Conservation (phyloP, 805 yeast species). For the Suhomyces vadensis region DNA sequence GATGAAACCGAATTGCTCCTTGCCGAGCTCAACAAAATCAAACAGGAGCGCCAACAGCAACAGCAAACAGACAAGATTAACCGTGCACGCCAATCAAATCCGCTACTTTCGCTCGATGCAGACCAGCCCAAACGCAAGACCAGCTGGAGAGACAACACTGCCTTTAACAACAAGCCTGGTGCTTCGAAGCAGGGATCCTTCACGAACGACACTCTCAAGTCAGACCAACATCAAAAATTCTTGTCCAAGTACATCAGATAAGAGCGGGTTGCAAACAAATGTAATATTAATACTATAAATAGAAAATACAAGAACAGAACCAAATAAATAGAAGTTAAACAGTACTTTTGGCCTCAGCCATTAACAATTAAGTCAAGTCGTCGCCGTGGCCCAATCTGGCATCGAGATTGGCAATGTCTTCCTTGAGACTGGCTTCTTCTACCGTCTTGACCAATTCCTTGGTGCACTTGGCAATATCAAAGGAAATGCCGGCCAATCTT, state of each 20-base stretch:
- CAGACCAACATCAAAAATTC: constrained; percentile 38
- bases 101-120: constrained; percentile 7
- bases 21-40: constrained; percentile 21
- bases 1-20: constrained; percentile 21
- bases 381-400: constrained; percentile 46
- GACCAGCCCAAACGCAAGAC: constrained; percentile 17
- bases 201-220: constrained; percentile 35
- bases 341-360: background rate
- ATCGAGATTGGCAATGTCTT: constrained; percentile 80
- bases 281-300: constrained; percentile 3
- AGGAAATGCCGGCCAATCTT: constrained; percentile 92
- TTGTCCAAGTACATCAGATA: constrained; percentile 35
- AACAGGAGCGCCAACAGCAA: constrained; percentile 13
- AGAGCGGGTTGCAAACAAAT: constrained; percentile 1
- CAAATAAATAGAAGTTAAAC: constrained; percentile 1
- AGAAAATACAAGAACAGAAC: constrained; percentile 5
- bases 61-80: constrained; percentile 7
- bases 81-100: constrained; percentile 12
- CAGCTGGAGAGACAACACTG: constrained; percentile 35
- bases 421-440: constrained; percentile 88
- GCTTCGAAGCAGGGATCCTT: constrained; percentile 14
- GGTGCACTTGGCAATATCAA: constrained; percentile 94
- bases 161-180: constrained; percentile 18
- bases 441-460: constrained; percentile 95
- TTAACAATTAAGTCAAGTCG: constrained; percentile 8